Conservation (phyloP, 176 grass and related monocot genomes). For the Saccharum officinarum region DNA sequence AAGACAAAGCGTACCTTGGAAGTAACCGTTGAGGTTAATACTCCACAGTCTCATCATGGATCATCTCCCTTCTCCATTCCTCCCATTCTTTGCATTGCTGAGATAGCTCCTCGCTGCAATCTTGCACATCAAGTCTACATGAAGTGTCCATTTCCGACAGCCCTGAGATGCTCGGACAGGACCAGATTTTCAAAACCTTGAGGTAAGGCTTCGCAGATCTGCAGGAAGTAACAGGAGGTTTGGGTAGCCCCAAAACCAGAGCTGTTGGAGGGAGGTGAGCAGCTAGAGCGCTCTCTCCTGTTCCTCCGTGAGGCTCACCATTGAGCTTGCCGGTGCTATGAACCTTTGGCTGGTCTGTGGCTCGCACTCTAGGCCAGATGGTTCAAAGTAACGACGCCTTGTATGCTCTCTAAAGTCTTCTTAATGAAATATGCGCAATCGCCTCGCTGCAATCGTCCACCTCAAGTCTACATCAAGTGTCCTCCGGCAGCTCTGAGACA, state of each 20-base stretch:
- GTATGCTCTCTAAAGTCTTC: no score
- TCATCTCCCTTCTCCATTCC: neutral
- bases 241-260: neutral
- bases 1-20: no score
- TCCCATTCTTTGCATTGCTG: neutral
- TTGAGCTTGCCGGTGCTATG: neutral
- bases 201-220: neutral
- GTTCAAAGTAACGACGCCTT: no score
- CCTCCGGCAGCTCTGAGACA: no score
- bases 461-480: no score
- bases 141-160: neutral
- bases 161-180: neutral
- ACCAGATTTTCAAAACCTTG: fast-evolving
- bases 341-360: no score
- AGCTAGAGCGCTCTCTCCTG: neutral
- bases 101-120: neutral
- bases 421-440: no score
- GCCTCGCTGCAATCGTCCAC: no score
- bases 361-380: no score
- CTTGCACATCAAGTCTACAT: neutral
- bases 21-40: no score
- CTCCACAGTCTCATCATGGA: no score
- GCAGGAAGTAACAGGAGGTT: neutral
- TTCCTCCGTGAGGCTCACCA: neutral
- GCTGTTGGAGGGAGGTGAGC: neutral